Evolutionary conservation across 2,329 filamentous ascomycete genomes (phyloP).

Genomic region (Talaromyces sp.): DNA sequence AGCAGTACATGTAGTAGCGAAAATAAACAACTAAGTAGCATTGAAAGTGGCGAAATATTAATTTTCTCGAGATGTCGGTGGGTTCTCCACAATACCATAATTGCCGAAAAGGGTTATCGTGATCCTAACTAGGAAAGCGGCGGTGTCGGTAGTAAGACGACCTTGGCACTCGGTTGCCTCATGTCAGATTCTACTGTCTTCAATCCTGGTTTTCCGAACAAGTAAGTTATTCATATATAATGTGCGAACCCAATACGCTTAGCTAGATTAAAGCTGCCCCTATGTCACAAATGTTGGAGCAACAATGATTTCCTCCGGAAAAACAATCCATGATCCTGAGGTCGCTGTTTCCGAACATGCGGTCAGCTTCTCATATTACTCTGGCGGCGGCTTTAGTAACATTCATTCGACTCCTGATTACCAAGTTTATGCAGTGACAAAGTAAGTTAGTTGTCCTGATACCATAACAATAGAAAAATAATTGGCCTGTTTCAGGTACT

Average conservation of each 20-base stretch:
- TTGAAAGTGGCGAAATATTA: not conserved
- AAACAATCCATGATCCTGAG: not conserved
- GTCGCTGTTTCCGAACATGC: not conserved
- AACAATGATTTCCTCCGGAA: not conserved
- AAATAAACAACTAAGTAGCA: too few relatives aligned
- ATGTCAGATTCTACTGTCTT: not conserved
- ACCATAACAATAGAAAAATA: not conserved
- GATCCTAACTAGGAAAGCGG: not conserved
- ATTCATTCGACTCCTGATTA: slow-evolving; percentile 38
- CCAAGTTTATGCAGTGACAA: slow-evolving; percentile 33
- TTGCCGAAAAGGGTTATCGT: not conserved
- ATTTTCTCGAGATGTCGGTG: not conserved
- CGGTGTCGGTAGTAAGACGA: too few relatives aligned
- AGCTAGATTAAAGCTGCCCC: slow-evolving; percentile 34
- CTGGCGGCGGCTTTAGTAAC: slow-evolving; percentile 37
- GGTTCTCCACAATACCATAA: not conserved
- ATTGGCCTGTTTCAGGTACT: not conserved
- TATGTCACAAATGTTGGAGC: slow-evolving; percentile 45
- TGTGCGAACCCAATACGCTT: not conserved
- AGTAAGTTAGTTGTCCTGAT: slow-evolving; percentile 22
- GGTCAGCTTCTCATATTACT: not conserved
- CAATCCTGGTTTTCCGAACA: not conserved
- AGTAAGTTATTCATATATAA: not conserved
- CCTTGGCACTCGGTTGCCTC: not conserved
- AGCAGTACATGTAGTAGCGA: too few relatives aligned